Evolutionary conservation across 2,329 filamentous ascomycete species (phyloP), one percentile per base, ranked within the genome.

Genomic region (Trichoderma sp.): DNA sequence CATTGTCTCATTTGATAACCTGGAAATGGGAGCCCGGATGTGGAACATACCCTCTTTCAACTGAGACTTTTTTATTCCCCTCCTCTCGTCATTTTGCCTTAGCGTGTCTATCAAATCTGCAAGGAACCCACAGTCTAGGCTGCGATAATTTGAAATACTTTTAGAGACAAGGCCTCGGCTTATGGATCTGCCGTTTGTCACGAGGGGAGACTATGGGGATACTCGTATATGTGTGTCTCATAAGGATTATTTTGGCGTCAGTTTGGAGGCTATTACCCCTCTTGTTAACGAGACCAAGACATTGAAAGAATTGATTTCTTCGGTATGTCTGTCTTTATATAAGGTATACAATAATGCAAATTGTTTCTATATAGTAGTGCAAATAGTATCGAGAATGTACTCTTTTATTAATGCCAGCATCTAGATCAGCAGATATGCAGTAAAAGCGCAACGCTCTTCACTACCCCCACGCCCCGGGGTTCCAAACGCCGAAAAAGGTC

Each of bases 71-170:
- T 50, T 50, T 43, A n/a, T 9, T 43, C 15, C 43, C 43, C 43
- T 20, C 47, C 47, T 20, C 47, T 53, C 47, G 47, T 53, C 47
- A 53, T 53, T 11, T 20, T 5, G 47, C 20, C n/a, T 53, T 53
- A 53, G 47, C 47, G 47, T 53, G 11, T 23, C 11, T 53, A 13
- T 53, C 20, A 53, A 50, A 53, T 53, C 47, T 53, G 47, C 47
- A 53, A 53, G 47, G 47, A 53, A 53, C 47, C 47, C 47, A 53
- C 47, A 12, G 47, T 30, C 47, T 7, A 43, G n/a, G 20, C 47
- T 23, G 20, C 47, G 47, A 53, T 23, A 53, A 66, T 66, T 66
- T 66, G 63, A 55, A 66, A 66, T 66, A 43, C 34, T 23, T 43
- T n/a, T 47, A 47, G 11, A 43, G 23, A 39, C 26, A 43, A 8